Base-by-base conservation (phyloP, 2,329 filamentous ascomycete genomes). In the Cadophora sp. region DNA sequence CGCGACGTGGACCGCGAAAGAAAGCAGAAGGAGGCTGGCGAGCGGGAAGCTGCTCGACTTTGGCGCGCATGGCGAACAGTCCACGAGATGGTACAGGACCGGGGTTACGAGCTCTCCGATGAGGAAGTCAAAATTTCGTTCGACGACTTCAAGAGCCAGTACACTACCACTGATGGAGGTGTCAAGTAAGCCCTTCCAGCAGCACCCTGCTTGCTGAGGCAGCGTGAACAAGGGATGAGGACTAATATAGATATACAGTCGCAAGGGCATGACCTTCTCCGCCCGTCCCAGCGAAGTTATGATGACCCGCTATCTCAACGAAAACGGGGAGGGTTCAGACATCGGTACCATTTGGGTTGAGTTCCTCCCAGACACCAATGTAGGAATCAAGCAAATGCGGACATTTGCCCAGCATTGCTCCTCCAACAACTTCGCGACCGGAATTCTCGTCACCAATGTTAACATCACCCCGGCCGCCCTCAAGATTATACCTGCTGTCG, bases 61-160 rank as follows among this genome's bases (percentile, higher is more conserved):
- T 99, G 96, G 95, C 92, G 95, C 80, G 93, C 94, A 75, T 96
- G 93, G 88, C 89, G 89, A 80, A 99, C 96, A 9, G 89, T 94
- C 59, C 93, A 97, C 80, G 93, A 99, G 85, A 97, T 99, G 95
- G 91, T 96, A 74, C 85, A 87, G 69, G 96, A 98, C 80, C 84
- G 95, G 79, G 96, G 96, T 75, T 99, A 99, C 82, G 91, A 97
- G 77, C 86, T 99, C 50, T 87, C 92, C 45, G 93, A 97, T 72
- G 91, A 94, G 60, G 96, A 99, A 83, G 87, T 97, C 79, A 90
- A 90, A 78, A 92, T 98, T 74, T 87, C 91, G 14, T 89, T 97
- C 36, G 89, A 93, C n/a, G 87, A 91, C 24, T 99, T 98, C 82
- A 87, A 87, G 75, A 73, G 78, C 67, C 86, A 91, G 77, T 97